These are phyloP conservation scores for Fraxinus pennsylvanica DNA, from an alignment of 257 asterid species.

Conservation along the genomic window DNA sequence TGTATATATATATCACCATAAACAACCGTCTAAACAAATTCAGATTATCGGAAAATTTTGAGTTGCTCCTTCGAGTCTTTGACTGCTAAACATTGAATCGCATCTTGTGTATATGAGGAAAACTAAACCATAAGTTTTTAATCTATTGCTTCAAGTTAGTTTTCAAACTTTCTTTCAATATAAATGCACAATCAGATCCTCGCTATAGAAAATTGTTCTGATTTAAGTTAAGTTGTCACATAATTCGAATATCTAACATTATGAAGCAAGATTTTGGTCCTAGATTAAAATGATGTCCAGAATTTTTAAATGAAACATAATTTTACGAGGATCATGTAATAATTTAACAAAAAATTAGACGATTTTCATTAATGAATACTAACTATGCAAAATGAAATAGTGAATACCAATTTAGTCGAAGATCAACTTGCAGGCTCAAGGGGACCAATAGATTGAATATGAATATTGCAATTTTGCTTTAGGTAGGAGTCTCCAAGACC, in stretches of 20 bases:
- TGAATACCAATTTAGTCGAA: not conserved
- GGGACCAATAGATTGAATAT: not conserved
- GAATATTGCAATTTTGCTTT: not conserved
- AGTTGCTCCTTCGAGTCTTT: constrained; percentile 19
- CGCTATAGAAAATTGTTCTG: not conserved
- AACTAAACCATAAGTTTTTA: not conserved
- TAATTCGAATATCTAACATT: not conserved
- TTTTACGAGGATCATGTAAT: not conserved
- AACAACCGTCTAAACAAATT: constrained; percentile 29
- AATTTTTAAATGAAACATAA: not conserved
- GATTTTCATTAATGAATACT: no score
- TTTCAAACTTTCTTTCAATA: not conserved
- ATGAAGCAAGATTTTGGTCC: not conserved
- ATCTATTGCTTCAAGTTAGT: not conserved
- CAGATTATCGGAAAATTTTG: not conserved
- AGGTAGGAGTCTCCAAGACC: not conserved
- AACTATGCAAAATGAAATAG: no score
- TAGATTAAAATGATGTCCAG: not conserved
- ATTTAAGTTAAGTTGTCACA: not conserved
- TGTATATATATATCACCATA: not conserved
- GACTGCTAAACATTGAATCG: constrained; percentile 22
- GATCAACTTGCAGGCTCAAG: not conserved
- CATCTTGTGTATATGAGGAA: not conserved
- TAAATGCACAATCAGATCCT: not conserved
- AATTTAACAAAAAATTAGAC: no score